Evolutionary conservation across 108 stramenopile species (phyloP).

Genomic region (Cyclotella atomus): DNA sequence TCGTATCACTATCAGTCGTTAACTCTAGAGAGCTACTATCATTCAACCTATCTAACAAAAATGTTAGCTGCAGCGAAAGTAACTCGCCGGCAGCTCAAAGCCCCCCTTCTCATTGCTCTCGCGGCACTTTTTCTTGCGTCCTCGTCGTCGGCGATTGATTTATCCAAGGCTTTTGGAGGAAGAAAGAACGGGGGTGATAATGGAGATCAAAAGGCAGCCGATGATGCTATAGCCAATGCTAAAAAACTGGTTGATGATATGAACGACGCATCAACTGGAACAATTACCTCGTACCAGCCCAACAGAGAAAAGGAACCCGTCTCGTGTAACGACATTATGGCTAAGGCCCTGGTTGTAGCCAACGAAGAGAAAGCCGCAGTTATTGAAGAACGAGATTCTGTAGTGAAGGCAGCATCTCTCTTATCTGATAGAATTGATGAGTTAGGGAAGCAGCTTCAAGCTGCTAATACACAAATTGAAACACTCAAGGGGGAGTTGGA

Average conservation of each 20-base stretch:
- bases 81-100: neutral
- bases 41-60: neutral
- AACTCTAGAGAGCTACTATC: too few species aligned
- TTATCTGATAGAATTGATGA: constrained; percentile 43
- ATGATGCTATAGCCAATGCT: constrained; percentile 31
- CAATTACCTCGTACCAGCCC: constrained; percentile 36
- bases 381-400: constrained; percentile 35
- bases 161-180: constrained; percentile 12
- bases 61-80: neutral
- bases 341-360: constrained; percentile 49
- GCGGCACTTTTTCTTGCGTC: neutral
- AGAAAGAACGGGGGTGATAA: neutral
- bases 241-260: constrained; percentile 39
- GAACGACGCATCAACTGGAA: constrained; percentile 47
- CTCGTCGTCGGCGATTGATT: constrained; percentile 11
- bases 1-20: too few species aligned
- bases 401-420: constrained; percentile 35
- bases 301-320: constrained; percentile 41
- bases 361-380: constrained; percentile 56
- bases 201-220: neutral
- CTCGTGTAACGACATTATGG: constrained; percentile 55
- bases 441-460: constrained; percentile 25
- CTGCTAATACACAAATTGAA: constrained; percentile 18
- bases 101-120: neutral
- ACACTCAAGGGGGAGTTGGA: constrained; percentile 13